phyloP scores from a whole-genome alignment of 495 filamentous ascomycete genomes.

The Lepraria neglecta region DNA sequence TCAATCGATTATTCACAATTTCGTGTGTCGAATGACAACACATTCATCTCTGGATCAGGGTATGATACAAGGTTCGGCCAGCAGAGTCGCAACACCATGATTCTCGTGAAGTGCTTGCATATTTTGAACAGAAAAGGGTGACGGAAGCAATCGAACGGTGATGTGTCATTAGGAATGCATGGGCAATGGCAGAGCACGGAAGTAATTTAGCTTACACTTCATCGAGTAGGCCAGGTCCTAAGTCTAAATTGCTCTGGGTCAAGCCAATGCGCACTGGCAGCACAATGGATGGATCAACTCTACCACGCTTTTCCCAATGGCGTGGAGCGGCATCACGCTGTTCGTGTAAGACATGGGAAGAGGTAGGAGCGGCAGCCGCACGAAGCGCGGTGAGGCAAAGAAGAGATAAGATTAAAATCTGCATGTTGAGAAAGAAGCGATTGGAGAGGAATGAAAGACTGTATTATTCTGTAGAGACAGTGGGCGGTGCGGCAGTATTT shows the following conservation, averaged over 20 bases:
- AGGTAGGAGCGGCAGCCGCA: conserved; percentile 27
- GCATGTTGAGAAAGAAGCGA: conserved; percentile 9
- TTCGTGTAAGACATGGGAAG: conserved; percentile 41
- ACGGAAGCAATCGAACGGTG: too few species aligned
- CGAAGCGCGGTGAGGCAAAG: conserved; percentile 30
- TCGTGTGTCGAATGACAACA: too few species aligned
- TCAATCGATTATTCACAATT: too few species aligned
- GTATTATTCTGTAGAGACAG: neutral
- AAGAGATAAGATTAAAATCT: conserved; percentile 24
- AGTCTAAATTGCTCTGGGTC: conserved; percentile 48
- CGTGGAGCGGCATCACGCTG: conserved; percentile 34
- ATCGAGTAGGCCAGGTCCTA: conserved; percentile 48
- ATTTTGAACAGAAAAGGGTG: too few species aligned
- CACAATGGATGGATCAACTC: conserved; percentile 32
- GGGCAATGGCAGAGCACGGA: too few species aligned
- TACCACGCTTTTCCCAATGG: conserved; percentile 34
- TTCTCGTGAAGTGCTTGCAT: too few species aligned
- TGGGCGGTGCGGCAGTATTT: neutral
- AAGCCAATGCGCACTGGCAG: conserved; percentile 53
- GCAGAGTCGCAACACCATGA: too few species aligned
- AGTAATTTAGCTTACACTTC: conserved; percentile 31
- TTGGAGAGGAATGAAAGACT: neutral
- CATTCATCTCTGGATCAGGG: too few species aligned
- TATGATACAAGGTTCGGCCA: too few species aligned
- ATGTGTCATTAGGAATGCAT: too few species aligned